Evolutionary conservation across 441 rosid species (phyloP), one percentile per base, ranked within the genome.

Genomic region (Hura crepitans): DNA sequence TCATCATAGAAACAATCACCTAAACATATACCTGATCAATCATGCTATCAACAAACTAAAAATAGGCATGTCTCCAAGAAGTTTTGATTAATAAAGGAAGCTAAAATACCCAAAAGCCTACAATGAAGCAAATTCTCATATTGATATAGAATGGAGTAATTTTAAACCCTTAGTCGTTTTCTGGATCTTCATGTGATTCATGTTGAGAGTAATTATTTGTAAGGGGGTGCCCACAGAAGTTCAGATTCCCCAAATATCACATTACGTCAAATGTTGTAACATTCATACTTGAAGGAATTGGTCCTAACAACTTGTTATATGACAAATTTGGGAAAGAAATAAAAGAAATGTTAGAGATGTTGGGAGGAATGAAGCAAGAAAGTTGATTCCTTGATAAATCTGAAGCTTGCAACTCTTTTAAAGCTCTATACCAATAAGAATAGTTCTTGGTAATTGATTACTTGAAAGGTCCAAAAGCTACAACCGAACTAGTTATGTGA

Each of bases 211-310:
- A 72, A 13, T 13, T 71, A 17, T 46, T 25, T 0, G 59, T 17
- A 37, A 74, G 54, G 1, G 78, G 84, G 22, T 33, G 69, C 6
- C 83, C 76, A 56, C 83, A 80, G 4, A 80, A 78, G 9, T 56
- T 28, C 27, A 31, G 14, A 17, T 80, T 80, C 9, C 77, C 77
- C 5, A 10, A 18, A 25, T 45, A 81, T 33, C 37, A 6, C 0
- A 74, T 73, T 2, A 63, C 54, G n/a, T 33, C 3, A 23, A 78
- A 75, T 9, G 74, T 33, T 3, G 67, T 63, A 22, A 42, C 31
- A 37, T 43, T 33, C 49, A 1, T 9, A 31, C 37, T 8, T 39
- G 22, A 46, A 15, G 68, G 68, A 27, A 45, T 47, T 28, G 8
- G 33, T 47, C 56, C n/a, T n/a, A n/a, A n/a, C n/a, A n/a, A n/a